Evolutionary conservation across 306 rosid genomes (phyloP).

Genomic region (Lablab purpureus): DNA sequence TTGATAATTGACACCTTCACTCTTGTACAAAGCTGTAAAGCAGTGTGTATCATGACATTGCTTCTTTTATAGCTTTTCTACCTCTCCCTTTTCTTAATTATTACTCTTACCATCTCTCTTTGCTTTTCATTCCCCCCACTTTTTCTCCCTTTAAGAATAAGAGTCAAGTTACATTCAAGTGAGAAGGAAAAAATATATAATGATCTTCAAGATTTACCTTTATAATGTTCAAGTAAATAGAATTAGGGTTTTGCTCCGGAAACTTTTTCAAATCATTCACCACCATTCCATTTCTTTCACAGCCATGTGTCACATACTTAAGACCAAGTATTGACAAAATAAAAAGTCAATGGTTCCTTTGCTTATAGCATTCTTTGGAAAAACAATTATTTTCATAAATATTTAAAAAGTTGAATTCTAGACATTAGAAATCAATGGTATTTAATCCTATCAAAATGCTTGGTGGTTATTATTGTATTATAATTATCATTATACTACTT

Average conservation of each 20-base stretch:
- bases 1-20: constrained; percentile 22
- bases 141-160: constrained; percentile 1
- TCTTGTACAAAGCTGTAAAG: constrained; percentile 5
- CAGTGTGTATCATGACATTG: neutral
- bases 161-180: neutral
- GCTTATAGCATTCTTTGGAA: neutral
- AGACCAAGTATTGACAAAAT: neutral
- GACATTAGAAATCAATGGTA: no score
- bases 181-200: neutral
- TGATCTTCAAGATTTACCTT: neutral
- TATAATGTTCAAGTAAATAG: neutral
- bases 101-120: neutral
- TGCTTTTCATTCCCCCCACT: neutral
- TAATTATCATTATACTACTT: no score
- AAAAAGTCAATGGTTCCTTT: neutral
- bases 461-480: no score
- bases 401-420: no score
- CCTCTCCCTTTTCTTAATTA: neutral
- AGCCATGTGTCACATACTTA: neutral
- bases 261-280: neutral
- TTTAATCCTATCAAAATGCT: no score
- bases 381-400: neutral
- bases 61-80: neutral
- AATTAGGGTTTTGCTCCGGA: neutral
- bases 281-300: neutral